Base-by-base conservation (phyloP, 495 filamentous ascomycete species). In the Penicillium desertorum region DNA sequence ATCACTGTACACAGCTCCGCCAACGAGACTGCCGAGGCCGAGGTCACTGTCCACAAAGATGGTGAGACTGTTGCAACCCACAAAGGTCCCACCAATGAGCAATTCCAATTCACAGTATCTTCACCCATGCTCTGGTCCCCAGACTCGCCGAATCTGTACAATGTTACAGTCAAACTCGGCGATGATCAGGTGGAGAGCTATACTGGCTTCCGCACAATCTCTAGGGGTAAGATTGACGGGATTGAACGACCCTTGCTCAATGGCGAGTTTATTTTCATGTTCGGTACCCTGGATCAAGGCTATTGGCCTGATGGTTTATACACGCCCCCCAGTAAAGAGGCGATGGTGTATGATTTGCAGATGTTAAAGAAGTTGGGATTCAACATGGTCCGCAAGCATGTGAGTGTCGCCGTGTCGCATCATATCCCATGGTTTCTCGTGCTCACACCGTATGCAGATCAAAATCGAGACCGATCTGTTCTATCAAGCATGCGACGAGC, bases 291-390 rank as follows among this genome's bases (percentile, higher is more conserved):
- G 3, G 86, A 89, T 51, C 85, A 88, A 59, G 86, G 85, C 3
- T 87, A 77, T 67, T 89, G 85, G 85, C 86, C 86, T 0, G 86
- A 89, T 60, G 86, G 86, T 0, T 68, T 88, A 22, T 81, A 88
- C 59, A 73, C 77, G 0, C 79, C 86, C 0, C 86, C 86, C 0
- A 86, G 72, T 19, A 63, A 69, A 2, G 83, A 87, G 52, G 86
- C 86, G 0, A 87, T 89, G 86, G 71, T 82, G 1, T 88, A 76
- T 45, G 86, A 89, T 66, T 64, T 89, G 4, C 44, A 85, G 47
- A 58, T 83, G 29, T 62, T 88, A 47, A 87, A 89, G 67, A 66
- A 69, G 5, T 65, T 88, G 2, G 85, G 85, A 3, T 86, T 86
- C 69, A 89, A 88, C 65, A 83, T 81, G 79, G 66, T 88, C 27